Percentiles rank a stretch among this genome's conserved stretches.
These are phyloP conservation scores for Neofusicoccum parvum DNA, from an alignment of 2,329 filamentous ascomycete genomes.

Conservation along the genomic window DNA sequence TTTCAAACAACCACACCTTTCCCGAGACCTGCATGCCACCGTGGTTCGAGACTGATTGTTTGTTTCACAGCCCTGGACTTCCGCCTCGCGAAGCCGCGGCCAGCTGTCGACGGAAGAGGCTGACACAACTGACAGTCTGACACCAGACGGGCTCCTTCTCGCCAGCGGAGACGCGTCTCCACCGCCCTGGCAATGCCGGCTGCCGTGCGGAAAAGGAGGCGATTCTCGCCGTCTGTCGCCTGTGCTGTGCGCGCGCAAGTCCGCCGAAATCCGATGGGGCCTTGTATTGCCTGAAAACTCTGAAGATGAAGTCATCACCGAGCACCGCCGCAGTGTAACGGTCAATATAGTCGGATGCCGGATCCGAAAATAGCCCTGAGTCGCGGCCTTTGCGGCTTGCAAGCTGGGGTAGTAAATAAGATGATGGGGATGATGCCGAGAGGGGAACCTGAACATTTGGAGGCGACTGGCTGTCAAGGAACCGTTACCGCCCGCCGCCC, in stretches of 20 bases:
- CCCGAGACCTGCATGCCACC: slow-evolving; percentile 2
- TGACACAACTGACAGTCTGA: not conserved
- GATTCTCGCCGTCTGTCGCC: not conserved
- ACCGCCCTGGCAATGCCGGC: not conserved
- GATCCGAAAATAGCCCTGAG: not conserved
- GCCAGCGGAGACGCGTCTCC: not conserved
- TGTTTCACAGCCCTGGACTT: not conserved
- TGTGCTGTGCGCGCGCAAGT: not conserved
- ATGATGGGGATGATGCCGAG: slow-evolving; percentile 6
- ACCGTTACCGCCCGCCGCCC: not conserved
- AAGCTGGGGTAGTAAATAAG: not conserved
- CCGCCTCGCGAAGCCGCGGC: not conserved
- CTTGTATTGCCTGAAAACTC: not conserved
- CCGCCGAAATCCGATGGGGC: slow-evolving; percentile 1
- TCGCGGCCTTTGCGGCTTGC: not conserved
- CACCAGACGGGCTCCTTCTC: not conserved
- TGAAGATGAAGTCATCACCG: not conserved
- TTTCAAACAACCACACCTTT: slow-evolving; percentile 2
- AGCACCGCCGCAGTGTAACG: not conserved
- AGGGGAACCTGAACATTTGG: not conserved
- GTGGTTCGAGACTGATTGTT: slow-evolving; percentile 15
- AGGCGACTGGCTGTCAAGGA: not conserved
- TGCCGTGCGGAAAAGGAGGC: not conserved
- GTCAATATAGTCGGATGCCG: not conserved
- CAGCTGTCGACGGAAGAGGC: not conserved